phyloP scores from a whole-genome alignment of 495 filamentous ascomycete species.

The Jackrogersella multiformis region DNA sequence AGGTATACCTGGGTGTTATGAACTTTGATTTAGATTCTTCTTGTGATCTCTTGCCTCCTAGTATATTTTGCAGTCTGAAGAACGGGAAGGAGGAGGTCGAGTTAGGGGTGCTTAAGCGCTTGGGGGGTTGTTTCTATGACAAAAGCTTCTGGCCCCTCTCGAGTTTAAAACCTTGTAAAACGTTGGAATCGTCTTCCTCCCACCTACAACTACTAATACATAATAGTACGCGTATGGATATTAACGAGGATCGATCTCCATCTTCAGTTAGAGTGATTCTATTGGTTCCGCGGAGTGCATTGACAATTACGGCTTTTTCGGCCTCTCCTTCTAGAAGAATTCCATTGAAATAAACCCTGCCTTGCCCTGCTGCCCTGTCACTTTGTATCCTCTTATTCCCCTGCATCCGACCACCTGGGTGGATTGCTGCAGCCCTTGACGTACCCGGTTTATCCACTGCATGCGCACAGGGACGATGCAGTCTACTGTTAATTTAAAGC shows the following conservation, averaged over 20 bases:
- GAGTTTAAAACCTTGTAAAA: no score
- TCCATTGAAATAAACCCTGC: constrained; percentile 28
- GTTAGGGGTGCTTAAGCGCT: no score
- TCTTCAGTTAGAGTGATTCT: background rate
- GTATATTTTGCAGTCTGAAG: background rate
- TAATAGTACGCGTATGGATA: background rate
- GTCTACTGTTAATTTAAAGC: constrained; percentile 41
- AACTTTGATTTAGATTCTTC: background rate
- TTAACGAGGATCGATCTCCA: background rate
- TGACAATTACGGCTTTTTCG: constrained; percentile 26
- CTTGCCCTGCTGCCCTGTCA: no score
- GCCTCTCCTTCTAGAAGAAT: constrained; percentile 40
- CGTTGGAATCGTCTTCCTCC: no score
- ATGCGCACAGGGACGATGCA: constrained; percentile 33
- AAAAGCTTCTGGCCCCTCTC: background rate
- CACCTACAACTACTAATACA: constrained; percentile 1
- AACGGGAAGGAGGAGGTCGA: constrained; percentile 13
- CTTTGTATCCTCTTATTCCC: constrained; percentile 12
- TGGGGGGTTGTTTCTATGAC: background rate
- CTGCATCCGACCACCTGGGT: constrained; percentile 41
- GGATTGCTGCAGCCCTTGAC: constrained; percentile 29
- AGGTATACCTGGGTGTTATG: background rate
- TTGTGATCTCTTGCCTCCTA: background rate
- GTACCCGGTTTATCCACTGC: constrained; percentile 21
- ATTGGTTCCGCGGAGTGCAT: constrained; percentile 19